phyloP scores from a whole-genome alignment of 371 early-diverging fungal genomes.

The Mortierella sp. region DNA sequence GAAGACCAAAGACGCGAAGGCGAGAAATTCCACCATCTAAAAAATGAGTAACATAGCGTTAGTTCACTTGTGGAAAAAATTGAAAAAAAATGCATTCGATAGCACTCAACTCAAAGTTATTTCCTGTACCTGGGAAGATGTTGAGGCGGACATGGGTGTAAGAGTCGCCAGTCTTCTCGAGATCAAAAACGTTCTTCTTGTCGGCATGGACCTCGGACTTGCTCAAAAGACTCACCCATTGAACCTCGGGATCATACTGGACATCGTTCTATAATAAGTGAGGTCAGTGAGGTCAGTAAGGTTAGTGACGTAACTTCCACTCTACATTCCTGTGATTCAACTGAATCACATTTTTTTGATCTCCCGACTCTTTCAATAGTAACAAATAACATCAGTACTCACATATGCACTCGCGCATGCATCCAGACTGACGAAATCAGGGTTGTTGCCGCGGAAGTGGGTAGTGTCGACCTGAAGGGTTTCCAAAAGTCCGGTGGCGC shows the following conservation, averaged over 20 bases:
- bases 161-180: constrained; percentile 14
- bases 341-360: background rate
- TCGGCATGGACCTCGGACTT: constrained; percentile 45
- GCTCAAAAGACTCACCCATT: constrained; percentile 46
- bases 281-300: background rate
- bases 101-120: background rate
- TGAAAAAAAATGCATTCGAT: background rate
- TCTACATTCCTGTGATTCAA: background rate
- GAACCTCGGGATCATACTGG: constrained; percentile 50
- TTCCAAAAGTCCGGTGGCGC: constrained; percentile 79
- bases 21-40: constrained; percentile 58
- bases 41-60: background rate
- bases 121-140: constrained; percentile 49
- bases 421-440: constrained; percentile 77
- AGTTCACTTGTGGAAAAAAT: background rate
- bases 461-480: constrained; percentile 85
- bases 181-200: constrained; percentile 43
- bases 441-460: constrained; percentile 88
- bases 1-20: constrained; percentile 49
- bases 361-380: background rate
- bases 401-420: constrained; percentile 61
- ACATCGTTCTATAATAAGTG: constrained; percentile 43
- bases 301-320: background rate
- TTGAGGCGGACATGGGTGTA: constrained; percentile 57
- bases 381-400: constrained; percentile 7